Conservation (phyloP, 495 filamentous ascomycete species). For the Aspergillus olivimuriae region DNA sequence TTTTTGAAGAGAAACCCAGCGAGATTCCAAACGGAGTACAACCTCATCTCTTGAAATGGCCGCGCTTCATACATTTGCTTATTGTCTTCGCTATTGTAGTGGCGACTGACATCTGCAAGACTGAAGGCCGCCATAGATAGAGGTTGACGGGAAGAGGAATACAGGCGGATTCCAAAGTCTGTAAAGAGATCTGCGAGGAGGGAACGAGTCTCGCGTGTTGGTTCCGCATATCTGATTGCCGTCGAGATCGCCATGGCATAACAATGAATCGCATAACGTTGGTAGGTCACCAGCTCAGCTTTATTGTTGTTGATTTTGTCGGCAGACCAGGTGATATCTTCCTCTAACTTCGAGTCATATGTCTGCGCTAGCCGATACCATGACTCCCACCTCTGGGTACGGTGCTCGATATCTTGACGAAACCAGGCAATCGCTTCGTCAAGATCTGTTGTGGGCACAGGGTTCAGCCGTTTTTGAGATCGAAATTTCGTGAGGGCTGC, state of each 20-base stretch:
- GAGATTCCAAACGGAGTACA: conserved; percentile 81
- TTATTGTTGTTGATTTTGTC: conserved; percentile 90
- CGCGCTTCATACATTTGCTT: conserved; percentile 68
- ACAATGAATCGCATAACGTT: conserved; percentile 84
- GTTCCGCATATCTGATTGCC: conserved; percentile 56
- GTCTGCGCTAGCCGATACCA: conserved; percentile 94
- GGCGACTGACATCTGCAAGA: conserved; percentile 66
- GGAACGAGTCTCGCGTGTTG: conserved; percentile 52
- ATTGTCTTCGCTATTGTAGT: conserved; percentile 60
- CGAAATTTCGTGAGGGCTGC: conserved; percentile 83
- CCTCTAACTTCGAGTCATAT: conserved; percentile 86
- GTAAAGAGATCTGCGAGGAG: conserved; percentile 78
- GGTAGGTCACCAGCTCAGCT: conserved; percentile 63
- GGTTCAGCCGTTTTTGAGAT: conserved; percentile 70
- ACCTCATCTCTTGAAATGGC: conserved; percentile 64
- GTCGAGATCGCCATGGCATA: conserved; percentile 85
- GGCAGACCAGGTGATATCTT: conserved; percentile 87
- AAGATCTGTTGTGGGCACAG: conserved; percentile 76
- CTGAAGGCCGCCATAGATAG: conserved; percentile 84
- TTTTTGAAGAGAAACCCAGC: conserved; percentile 72
- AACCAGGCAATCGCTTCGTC: conserved; percentile 78
- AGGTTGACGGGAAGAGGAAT: conserved; percentile 83
- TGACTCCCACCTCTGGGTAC: conserved; percentile 81
- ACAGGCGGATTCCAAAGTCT: conserved; percentile 85
- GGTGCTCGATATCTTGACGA: conserved; percentile 78